A percentile compares a stretch with the other conserved stretches of the same genome.
Conservation (phyloP, 768 basidiomycete species). For the Mycena rosella region DNA sequence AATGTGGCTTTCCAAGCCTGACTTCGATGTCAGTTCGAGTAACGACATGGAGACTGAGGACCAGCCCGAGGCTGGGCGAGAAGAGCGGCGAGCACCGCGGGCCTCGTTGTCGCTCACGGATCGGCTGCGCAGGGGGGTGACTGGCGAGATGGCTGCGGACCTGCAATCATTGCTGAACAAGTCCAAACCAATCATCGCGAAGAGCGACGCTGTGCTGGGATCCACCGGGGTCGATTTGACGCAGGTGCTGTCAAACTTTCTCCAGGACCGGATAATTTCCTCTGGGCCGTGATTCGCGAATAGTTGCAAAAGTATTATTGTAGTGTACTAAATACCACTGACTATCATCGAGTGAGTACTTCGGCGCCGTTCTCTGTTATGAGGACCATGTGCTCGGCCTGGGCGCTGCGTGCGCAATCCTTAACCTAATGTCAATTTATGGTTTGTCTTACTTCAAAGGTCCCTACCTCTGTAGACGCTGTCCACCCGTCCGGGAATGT, state of each 20-base stretch:
- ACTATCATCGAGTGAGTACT: constrained; percentile 62
- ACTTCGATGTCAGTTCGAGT: constrained; percentile 61
- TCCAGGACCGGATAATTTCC: constrained; percentile 70
- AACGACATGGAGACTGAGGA: constrained; percentile 57
- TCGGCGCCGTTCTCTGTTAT: constrained; percentile 86
- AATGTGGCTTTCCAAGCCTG: constrained; percentile 82
- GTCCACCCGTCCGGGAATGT: constrained; percentile 96
- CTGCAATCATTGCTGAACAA: constrained; percentile 75
- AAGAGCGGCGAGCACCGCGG: constrained; percentile 59
- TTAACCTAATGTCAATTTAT: constrained; percentile 40
- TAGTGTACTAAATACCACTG: constrained; percentile 3
- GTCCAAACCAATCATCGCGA: constrained; percentile 72
- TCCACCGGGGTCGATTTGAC: constrained; percentile 67
- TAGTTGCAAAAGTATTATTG: constrained; percentile 36
- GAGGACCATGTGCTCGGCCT: constrained; percentile 90
- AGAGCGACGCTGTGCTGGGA: constrained; percentile 65
- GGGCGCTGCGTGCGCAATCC: constrained; percentile 87
- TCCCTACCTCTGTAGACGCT: constrained; percentile 82
- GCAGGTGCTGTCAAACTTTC: constrained; percentile 70
- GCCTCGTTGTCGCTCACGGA: constrained; percentile 70
- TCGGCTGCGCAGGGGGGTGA: constrained; percentile 79
- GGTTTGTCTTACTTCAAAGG: background rate
- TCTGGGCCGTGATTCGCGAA: constrained; percentile 48
- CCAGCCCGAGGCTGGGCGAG: constrained; percentile 41
- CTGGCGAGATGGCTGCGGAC: constrained; percentile 83